Base-by-base conservation (phyloP, 495 filamentous ascomycete species). In the Penicillium riverlandense region DNA sequence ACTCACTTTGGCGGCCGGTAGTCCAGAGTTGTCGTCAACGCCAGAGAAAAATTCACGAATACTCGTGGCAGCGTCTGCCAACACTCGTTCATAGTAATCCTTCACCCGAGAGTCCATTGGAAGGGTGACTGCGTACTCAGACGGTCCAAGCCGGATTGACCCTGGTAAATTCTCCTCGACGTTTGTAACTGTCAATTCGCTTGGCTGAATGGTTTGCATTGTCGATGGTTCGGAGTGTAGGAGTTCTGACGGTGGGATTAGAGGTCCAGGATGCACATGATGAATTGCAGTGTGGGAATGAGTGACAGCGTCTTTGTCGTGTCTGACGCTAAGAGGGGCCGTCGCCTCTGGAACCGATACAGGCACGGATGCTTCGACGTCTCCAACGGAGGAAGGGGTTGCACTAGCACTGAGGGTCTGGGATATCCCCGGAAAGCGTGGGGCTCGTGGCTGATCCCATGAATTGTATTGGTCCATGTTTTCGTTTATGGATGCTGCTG, bases 101-200 rank as follows among this genome's bases (percentile, higher is more conserved):
- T 70, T 70, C 4, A 71, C 56, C 28, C 68, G 56, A 9, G 67
- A 67, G 48, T 73, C 67, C 63, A 73, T 71, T 1, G 70, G 67
- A 38, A 73, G 62, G 11, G 65, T 58, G 0, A 73, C 51, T 14
- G 70, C 67, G 44, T 67, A 73, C 41, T 73, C 70, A 5, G 61
- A 61, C 12, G 65, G 59, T 1, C 70, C 67, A 43, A 73, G 65
- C 13, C 56, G 48, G 27, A 73, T 44, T 12, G 67, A 65, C n/a
- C 70, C 70, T 6, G 65, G 66, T 8, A 40, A 16, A n/a, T 37
- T 11, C 29, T 63, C 54, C 16, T 67, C 63, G 9, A 38, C 37
- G 40, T 58, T 42, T 2, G 33, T 57, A n/a, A 65, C 58, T 14
- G 65, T 61, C 36, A 73, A 58, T 11, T 60, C 67, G 41, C 65